These are phyloP conservation scores for Petunia secreta DNA, from an alignment of 257 asterid species.

Conservation along the genomic window DNA sequence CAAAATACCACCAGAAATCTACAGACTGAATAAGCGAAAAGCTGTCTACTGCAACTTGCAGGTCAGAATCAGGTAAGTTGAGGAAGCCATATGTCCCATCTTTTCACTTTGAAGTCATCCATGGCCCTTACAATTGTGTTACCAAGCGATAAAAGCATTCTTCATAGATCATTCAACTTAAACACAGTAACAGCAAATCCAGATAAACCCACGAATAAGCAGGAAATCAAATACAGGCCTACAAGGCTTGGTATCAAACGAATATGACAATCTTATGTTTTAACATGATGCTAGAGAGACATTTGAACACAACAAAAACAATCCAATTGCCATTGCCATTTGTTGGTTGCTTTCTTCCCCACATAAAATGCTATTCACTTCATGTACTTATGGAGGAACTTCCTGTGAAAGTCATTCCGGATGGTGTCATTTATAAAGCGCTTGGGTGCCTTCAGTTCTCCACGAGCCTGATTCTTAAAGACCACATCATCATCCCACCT, in stretches of 20 bases:
- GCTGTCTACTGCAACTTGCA: neutral
- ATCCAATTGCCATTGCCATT: no score
- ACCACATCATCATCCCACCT: conserved; percentile 99
- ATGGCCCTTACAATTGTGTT: neutral
- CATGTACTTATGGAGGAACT: conserved; percentile 78
- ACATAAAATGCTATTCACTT: conserved; percentile 30
- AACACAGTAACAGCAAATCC: no score
- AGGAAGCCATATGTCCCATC: neutral
- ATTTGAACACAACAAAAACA: no score
- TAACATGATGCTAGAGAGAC: no score
- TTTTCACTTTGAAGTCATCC: neutral
- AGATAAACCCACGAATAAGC: no score
- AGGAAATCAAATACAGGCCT: no score
- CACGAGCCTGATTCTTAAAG: conserved; percentile 96
- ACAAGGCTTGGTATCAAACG: no score
- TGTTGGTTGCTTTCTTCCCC: no score
- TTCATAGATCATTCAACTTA: no score
- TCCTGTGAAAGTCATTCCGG: conserved; percentile 80
- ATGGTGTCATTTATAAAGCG: conserved; percentile 94
- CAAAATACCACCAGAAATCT: neutral
- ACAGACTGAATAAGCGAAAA: neutral
- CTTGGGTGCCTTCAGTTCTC: conserved; percentile 70
- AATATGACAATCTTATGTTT: no score
- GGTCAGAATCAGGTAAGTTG: neutral
- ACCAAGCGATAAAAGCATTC: no score